Conservation (phyloP, 2,329 filamentous ascomycete species). For the Stemphylium beticola region DNA sequence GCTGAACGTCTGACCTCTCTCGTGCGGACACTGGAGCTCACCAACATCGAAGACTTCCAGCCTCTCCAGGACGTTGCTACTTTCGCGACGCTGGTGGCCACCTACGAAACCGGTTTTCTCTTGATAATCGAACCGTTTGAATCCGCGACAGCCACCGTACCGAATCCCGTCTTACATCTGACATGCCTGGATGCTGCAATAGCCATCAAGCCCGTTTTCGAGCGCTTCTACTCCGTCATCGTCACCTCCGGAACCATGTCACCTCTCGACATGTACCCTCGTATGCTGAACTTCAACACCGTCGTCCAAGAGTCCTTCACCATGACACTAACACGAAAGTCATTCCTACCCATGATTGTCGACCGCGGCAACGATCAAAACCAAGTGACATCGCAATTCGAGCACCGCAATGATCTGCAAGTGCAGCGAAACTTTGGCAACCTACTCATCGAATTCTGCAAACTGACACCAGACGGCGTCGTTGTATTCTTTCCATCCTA, state of each 20-base stretch:
- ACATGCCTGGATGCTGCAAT: conserved; percentile 97
- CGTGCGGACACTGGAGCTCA: conserved; percentile 91
- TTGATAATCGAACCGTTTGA: conserved; percentile 98
- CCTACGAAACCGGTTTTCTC: conserved; percentile 95
- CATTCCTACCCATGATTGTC: conserved; percentile 98
- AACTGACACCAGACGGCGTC: conserved; percentile 93
- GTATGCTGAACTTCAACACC: conserved; percentile 92
- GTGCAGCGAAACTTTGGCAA: conserved; percentile 98
- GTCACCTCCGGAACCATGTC: conserved; percentile 98
- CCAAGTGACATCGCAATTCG: conserved; percentile 89
- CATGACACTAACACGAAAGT: conserved; percentile 91
- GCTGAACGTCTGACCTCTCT: conserved; percentile 93
- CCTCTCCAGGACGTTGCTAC: conserved; percentile 96
- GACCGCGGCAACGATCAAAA: conserved; percentile 94
- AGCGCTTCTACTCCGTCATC: conserved; percentile 96
- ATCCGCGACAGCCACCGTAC: conserved; percentile 91
- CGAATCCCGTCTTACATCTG: conserved; percentile 96
- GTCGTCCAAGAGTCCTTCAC: conserved; percentile 96
- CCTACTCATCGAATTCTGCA: conserved; percentile 91
- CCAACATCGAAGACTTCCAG: conserved; percentile 97
- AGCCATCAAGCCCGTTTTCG: conserved; percentile 96
- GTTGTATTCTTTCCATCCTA: conserved; percentile 99
- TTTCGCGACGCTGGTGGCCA: conserved; percentile 93
- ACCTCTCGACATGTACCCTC: conserved; percentile 97
- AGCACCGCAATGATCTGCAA: conserved; percentile 92